phyloP scores from a whole-genome alignment of 495 filamentous ascomycete genomes.

The Pseudevernia furfuracea region DNA sequence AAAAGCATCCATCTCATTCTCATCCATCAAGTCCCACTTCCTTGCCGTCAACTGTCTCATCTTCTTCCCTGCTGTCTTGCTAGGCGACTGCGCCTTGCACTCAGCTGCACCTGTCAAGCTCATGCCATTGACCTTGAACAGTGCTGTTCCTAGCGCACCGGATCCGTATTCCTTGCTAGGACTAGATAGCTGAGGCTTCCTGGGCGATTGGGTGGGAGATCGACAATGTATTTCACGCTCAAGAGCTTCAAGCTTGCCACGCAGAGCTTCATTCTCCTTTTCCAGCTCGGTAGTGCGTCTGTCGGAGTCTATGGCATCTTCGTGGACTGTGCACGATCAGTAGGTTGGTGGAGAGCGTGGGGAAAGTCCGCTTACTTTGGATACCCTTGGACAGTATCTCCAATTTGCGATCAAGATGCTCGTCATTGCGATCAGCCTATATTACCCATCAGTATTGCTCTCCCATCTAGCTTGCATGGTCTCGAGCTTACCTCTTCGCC shows the following conservation, averaged over 20 bases:
- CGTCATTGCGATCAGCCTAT: slow-evolving; percentile 54
- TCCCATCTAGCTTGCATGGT: background rate
- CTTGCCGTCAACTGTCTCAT: slow-evolving; percentile 46
- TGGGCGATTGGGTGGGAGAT: slow-evolving; percentile 34
- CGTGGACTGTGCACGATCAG: slow-evolving; percentile 34
- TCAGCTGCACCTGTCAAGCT: slow-evolving; percentile 23
- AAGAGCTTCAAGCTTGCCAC: slow-evolving; percentile 37
- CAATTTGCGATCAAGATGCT: slow-evolving; percentile 83
- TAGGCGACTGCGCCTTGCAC: slow-evolving; percentile 8
- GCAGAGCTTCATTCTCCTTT: slow-evolving; percentile 42
- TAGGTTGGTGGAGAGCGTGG: slow-evolving; percentile 5
- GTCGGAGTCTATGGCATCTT: slow-evolving; percentile 38
- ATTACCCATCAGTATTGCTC: slow-evolving; percentile 2
- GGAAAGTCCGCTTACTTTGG: slow-evolving; percentile 20
- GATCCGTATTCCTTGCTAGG: slow-evolving; percentile 31
- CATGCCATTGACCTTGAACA: slow-evolving; percentile 35
- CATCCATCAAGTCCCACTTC: slow-evolving; percentile 51
- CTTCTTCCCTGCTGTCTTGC: slow-evolving; percentile 33
- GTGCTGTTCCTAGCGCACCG: slow-evolving; percentile 38
- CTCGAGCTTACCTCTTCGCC: slow-evolving; percentile 56
- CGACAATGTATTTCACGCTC: slow-evolving; percentile 42
- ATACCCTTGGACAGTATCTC: slow-evolving; percentile 73
- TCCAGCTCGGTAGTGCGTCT: slow-evolving; percentile 39
- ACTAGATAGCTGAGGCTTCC: slow-evolving; percentile 25
- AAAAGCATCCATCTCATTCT: slow-evolving; percentile 37